Percentiles rank a stretch among this genome's conserved stretches.
Conservation (phyloP, 495 filamentous ascomycete genomes). For the Penicillium fimorum region DNA sequence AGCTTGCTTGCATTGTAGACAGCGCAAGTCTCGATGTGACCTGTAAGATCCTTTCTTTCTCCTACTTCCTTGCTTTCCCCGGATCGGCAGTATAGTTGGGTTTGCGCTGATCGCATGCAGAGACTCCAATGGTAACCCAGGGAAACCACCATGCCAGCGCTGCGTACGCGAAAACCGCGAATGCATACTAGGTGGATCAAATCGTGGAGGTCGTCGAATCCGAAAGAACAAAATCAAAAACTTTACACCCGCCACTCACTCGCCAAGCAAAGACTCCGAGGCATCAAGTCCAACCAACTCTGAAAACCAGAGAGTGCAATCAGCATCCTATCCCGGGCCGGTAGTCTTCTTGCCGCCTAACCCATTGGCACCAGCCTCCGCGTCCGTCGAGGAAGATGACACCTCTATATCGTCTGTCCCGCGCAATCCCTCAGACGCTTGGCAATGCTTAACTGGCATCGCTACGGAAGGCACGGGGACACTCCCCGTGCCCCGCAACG, state of each 20-base stretch:
- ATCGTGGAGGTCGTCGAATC: slow-evolving; percentile 60
- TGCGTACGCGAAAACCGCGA: slow-evolving; percentile 59
- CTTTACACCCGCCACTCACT: slow-evolving; percentile 33
- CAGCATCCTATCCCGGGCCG: slow-evolving; percentile 37
- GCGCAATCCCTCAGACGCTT: slow-evolving; percentile 49
- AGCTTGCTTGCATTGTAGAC: slow-evolving; percentile 61
- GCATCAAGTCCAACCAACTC: slow-evolving; percentile 32
- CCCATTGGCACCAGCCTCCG: slow-evolving; percentile 28
- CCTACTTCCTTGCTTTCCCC: background rate
- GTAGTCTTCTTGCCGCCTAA: slow-evolving; percentile 40
- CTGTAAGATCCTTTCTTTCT: slow-evolving; percentile 46
- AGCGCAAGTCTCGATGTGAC: slow-evolving; percentile 63
- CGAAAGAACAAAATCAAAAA: slow-evolving; percentile 50
- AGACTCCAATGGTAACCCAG: slow-evolving; percentile 13
- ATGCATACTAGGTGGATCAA: slow-evolving; percentile 60
- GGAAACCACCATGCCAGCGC: slow-evolving; percentile 56
- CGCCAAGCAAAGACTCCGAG: slow-evolving; percentile 30
- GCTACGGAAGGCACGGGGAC: slow-evolving; percentile 33
- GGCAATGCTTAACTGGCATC: slow-evolving; percentile 47
- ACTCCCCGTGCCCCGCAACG: slow-evolving; percentile 19
- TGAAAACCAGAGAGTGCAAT: slow-evolving; percentile 27
- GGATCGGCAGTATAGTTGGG: slow-evolving; percentile 19
- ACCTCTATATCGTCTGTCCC: slow-evolving; percentile 43
- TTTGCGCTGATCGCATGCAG: slow-evolving; percentile 18
- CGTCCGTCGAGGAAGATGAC: slow-evolving; percentile 42